Evolutionary conservation across 768 basidiomycete species (phyloP).

Genomic region (Rhizopogon sp.): DNA sequence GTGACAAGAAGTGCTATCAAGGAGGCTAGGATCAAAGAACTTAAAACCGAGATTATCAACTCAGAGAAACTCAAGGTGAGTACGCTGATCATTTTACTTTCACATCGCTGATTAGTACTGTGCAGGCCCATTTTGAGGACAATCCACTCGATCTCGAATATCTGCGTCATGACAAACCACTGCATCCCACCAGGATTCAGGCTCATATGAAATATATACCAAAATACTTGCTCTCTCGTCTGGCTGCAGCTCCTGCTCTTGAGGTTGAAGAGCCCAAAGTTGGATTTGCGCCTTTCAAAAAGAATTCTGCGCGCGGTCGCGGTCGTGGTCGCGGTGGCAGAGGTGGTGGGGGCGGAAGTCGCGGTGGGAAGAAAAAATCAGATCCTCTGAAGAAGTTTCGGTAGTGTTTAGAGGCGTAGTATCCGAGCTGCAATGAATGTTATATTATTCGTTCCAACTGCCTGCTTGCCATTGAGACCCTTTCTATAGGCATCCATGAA

Average conservation of each 20-base stretch:
- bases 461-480: too few relatives aligned
- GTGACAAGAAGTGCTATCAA: constrained; percentile 83
- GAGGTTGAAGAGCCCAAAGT: constrained; percentile 34
- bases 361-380: constrained; percentile 71
- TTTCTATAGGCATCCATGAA: too few relatives aligned
- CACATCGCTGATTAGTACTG: constrained; percentile 1
- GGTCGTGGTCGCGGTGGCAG: constrained; percentile 48
- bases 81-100: not conserved
- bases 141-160: constrained; percentile 92
- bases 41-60: constrained; percentile 90
- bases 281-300: constrained; percentile 74
- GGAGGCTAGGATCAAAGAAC: constrained; percentile 90
- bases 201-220: constrained; percentile 96
- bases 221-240: constrained; percentile 83
- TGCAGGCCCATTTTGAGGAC: constrained; percentile 94
- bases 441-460: too few relatives aligned
- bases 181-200: constrained; percentile 87
- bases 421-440: too few relatives aligned
- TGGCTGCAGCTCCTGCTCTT: constrained; percentile 43
- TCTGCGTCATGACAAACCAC: constrained; percentile 89
- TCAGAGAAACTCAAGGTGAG: constrained; percentile 94
- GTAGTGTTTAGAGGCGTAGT: too few relatives aligned
- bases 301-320: constrained; percentile 40
- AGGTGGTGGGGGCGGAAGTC: constrained; percentile 27
- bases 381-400: constrained; percentile 83